These are phyloP conservation scores for Fusarium sp. DNA, from an alignment of 2,329 filamentous ascomycete species.

Conservation along the genomic window DNA sequence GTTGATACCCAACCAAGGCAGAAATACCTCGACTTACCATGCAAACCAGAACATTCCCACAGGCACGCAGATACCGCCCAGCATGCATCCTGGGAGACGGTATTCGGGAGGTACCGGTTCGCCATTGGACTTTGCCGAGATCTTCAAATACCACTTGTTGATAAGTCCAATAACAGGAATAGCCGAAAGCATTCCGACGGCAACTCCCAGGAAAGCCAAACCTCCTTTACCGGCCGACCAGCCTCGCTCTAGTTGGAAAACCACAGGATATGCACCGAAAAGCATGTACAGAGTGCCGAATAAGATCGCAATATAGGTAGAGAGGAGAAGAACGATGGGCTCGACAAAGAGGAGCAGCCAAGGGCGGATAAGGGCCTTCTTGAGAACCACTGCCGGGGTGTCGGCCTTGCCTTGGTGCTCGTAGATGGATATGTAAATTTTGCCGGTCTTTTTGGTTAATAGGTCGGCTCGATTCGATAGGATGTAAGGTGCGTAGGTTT, in stretches of 20 bases:
- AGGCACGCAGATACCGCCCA: conserved; percentile 69
- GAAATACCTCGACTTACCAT: conserved; percentile 56
- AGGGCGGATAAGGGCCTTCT: conserved; percentile 67
- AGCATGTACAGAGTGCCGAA: conserved; percentile 66
- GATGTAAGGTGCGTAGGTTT: conserved; percentile 69
- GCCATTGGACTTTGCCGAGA: conserved; percentile 55
- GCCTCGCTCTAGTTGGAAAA: conserved; percentile 67
- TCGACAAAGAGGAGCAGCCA: conserved; percentile 73
- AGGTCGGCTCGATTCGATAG: conserved; percentile 63
- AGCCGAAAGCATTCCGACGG: conserved; percentile 69
- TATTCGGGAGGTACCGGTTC: conserved; percentile 72
- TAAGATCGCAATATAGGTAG: conserved; percentile 70
- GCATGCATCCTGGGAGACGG: conserved; percentile 68
- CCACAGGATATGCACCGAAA: conserved; percentile 67
- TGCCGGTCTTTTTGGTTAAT: conserved; percentile 63
- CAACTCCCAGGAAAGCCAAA: conserved; percentile 73
- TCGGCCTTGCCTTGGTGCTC: conserved; percentile 57
- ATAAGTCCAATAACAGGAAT: conserved; percentile 63
- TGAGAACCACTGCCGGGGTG: conserved; percentile 59
- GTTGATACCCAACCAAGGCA: background rate
- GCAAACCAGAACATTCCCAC: conserved; percentile 74
- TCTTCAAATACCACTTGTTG: conserved; percentile 63
- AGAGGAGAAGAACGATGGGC: conserved; percentile 72
- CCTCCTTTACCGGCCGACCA: conserved; percentile 68
- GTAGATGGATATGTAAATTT: conserved; percentile 63